Conservation (phyloP, 2,329 filamentous ascomycete species). For the Stachybotrys elegans region DNA sequence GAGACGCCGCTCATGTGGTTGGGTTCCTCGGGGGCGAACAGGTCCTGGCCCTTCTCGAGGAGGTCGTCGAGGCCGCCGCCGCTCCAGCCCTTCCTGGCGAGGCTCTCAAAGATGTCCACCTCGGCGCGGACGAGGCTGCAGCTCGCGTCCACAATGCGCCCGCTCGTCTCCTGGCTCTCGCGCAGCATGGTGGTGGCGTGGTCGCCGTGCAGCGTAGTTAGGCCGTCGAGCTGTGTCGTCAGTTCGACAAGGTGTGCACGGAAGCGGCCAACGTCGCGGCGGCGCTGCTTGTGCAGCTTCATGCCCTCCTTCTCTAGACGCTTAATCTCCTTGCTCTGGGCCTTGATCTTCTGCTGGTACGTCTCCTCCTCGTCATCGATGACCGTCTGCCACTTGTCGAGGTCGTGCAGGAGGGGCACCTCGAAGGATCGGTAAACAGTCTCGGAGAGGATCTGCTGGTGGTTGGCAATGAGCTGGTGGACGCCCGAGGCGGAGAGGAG, state of each 20-base stretch:
- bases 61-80: constrained; percentile 63
- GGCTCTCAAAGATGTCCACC: constrained; percentile 63
- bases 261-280: constrained; percentile 57
- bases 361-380: constrained; percentile 61
- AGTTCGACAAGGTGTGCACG: constrained; percentile 59
- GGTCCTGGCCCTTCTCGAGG: constrained; percentile 57
- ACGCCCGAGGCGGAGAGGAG: constrained; percentile 59
- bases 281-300: constrained; percentile 54
- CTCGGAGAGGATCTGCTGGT: constrained; percentile 65
- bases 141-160: constrained; percentile 57
- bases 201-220: constrained; percentile 55
- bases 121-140: constrained; percentile 63
- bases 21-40: constrained; percentile 45
- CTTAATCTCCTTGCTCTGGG: constrained; percentile 55
- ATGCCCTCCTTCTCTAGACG: constrained; percentile 60
- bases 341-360: constrained; percentile 51
- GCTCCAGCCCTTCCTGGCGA: constrained; percentile 63
- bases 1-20: constrained; percentile 26
- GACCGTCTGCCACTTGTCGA: constrained; percentile 59
- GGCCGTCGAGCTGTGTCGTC: constrained; percentile 56
- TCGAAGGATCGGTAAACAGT: constrained; percentile 65
- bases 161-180: constrained; percentile 61
- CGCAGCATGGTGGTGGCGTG: constrained; percentile 56
- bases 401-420: constrained; percentile 63
- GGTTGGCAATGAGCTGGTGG: constrained; percentile 64